phyloP scores from a whole-genome alignment of 2,329 filamentous ascomycete species.

The Fusarium incarnatum region DNA sequence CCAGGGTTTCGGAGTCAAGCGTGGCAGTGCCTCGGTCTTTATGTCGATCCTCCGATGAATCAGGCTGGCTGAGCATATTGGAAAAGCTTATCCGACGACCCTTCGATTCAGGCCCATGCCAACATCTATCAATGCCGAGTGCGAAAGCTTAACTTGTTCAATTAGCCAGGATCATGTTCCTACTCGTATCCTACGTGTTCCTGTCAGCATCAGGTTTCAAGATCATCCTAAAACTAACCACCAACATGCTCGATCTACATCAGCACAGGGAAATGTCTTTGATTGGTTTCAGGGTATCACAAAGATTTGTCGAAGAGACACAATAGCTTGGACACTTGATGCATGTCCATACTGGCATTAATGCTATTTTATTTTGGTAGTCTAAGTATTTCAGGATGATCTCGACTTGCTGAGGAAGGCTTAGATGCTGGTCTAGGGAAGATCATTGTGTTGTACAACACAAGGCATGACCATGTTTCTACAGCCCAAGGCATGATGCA shows the following conservation, averaged over 20 bases:
- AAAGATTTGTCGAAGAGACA: background rate
- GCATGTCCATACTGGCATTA: fast-evolving
- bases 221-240: background rate
- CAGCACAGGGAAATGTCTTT: background rate
- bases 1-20: background rate
- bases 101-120: background rate
- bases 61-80: background rate
- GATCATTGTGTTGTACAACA: background rate
- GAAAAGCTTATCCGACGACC: background rate
- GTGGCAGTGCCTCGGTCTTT: background rate
- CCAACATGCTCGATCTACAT: background rate
- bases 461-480: background rate
- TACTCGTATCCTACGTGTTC: background rate
- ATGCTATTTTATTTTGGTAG: background rate
- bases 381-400: background rate
- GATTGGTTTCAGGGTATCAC: background rate
- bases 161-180: background rate
- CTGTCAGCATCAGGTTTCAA: background rate
- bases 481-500: background rate
- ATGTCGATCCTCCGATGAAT: background rate
- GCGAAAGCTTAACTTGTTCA: background rate
- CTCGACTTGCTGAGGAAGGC: background rate
- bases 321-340: background rate
- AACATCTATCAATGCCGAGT: background rate
- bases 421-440: background rate